Evolutionary conservation across 225 moss, liverwort and hornwort species (phyloP).

Genomic region (Bryoerythrophyllum caledonicum): DNA sequence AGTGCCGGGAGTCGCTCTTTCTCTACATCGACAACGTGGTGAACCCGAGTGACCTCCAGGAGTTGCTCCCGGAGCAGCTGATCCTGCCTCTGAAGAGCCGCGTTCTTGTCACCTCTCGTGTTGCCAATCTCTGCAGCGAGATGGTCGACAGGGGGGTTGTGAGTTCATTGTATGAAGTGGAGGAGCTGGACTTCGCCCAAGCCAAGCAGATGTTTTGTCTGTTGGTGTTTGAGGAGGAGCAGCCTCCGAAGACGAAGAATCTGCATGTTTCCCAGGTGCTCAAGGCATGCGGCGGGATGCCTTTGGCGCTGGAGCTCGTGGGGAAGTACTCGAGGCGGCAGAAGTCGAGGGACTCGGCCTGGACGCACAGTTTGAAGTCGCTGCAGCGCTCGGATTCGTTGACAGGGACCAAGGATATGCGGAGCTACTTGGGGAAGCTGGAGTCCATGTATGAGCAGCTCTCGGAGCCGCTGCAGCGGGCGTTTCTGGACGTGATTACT

Average conservation of each 20-base stretch:
- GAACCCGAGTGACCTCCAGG: slow-evolving; percentile 36
- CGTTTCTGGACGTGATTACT: slow-evolving; percentile 64
- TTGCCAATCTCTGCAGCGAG: slow-evolving; percentile 48
- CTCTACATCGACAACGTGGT: slow-evolving; percentile 63
- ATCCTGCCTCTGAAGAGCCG: slow-evolving; percentile 58
- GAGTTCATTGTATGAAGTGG: slow-evolving; percentile 48
- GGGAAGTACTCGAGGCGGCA: slow-evolving; percentile 51
- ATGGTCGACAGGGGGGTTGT: slow-evolving; percentile 40
- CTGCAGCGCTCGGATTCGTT: slow-evolving; percentile 54
- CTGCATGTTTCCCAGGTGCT: slow-evolving; percentile 42
- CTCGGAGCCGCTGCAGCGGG: slow-evolving; percentile 24
- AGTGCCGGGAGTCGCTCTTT: slow-evolving; percentile 49
- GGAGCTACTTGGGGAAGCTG: slow-evolving; percentile 58
- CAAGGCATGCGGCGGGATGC: slow-evolving; percentile 59
- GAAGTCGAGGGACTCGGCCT: slow-evolving; percentile 42
- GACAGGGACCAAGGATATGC: slow-evolving; percentile 55
- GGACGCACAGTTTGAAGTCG: slow-evolving; percentile 43
- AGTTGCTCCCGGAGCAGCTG: slow-evolving; percentile 56
- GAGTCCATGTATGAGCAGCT: slow-evolving; percentile 66
- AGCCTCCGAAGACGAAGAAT: slow-evolving; percentile 36
- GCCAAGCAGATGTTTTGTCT: slow-evolving; percentile 61
- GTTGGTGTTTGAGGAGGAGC: slow-evolving; percentile 42
- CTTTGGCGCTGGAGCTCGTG: slow-evolving; percentile 66
- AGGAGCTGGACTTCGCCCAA: slow-evolving; percentile 46
- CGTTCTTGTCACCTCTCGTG: slow-evolving; percentile 58